These are phyloP conservation scores for Colletotrichum neosansevieriae DNA, from an alignment of 2,329 filamentous ascomycete species.

Conservation along the genomic window DNA sequence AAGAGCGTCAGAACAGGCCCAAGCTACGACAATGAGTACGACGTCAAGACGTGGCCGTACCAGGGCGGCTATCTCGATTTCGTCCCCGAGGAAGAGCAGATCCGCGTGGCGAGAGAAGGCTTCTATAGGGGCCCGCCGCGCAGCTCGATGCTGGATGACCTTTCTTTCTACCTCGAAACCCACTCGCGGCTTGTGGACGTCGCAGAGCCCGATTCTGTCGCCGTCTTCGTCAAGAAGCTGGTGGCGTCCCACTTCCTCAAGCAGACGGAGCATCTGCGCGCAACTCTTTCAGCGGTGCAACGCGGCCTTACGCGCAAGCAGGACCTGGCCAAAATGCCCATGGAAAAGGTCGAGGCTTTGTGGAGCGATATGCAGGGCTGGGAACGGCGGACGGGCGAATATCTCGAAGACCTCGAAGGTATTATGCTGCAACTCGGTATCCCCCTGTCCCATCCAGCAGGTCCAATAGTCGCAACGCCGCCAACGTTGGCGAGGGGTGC, in stretches of 20 bases:
- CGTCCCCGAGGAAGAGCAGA: conserved; percentile 42
- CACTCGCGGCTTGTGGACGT: conserved; percentile 38
- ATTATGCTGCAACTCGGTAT: conserved; percentile 45
- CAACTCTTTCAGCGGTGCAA: conserved; percentile 42
- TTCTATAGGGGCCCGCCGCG: conserved; percentile 40
- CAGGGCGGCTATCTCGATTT: conserved; percentile 46
- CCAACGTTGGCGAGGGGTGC: background rate
- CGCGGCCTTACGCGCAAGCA: conserved; percentile 44
- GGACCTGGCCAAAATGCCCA: conserved; percentile 42
- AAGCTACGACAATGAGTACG: conserved; percentile 36
- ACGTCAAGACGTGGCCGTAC: conserved; percentile 41
- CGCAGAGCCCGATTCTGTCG: conserved; percentile 34
- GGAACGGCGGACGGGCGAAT: conserved; percentile 45
- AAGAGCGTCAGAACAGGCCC: conserved; percentile 40
- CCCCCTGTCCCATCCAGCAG: conserved; percentile 37
- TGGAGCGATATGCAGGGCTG: conserved; percentile 46
- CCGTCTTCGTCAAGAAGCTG: conserved; percentile 44
- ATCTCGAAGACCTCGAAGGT: conserved; percentile 44
- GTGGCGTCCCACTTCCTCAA: conserved; percentile 44
- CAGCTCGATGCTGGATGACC: conserved; percentile 43
- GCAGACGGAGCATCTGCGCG: conserved; percentile 43
- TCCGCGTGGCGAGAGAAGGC: conserved; percentile 20
- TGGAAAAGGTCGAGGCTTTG: conserved; percentile 43
- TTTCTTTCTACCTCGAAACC: conserved; percentile 43
- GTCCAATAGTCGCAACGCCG: background rate